These are phyloP conservation scores for Paracoccidioides lutzii DNA, from an alignment of 2,329 filamentous ascomycete genomes.

Conservation along the genomic window DNA sequence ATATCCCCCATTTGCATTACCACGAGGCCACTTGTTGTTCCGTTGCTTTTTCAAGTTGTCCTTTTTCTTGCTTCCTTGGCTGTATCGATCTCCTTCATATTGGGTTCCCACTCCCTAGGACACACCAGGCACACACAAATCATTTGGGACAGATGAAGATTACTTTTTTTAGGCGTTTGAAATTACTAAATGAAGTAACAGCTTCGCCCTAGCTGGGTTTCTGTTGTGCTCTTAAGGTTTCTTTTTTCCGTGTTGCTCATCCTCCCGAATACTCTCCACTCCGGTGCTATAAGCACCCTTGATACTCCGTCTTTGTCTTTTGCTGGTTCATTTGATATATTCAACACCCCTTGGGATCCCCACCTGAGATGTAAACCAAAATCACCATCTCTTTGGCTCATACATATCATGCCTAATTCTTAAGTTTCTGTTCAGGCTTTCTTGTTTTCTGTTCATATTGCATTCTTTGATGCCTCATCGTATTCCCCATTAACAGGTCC, in stretches of 20 bases:
- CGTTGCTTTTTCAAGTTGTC: background rate
- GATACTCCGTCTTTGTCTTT: conserved; percentile 4
- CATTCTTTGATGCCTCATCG: background rate
- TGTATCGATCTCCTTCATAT: background rate
- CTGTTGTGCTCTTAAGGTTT: conserved; percentile 1
- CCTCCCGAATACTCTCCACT: conserved; percentile 7
- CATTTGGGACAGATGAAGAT: background rate
- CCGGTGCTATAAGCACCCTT: conserved; percentile 8
- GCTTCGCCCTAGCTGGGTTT: too few species aligned
- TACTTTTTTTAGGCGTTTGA: background rate
- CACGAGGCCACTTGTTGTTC: background rate
- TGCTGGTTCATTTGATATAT: conserved; percentile 3
- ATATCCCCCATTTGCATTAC: conserved; percentile 2
- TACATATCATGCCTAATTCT: too few species aligned
- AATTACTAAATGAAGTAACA: background rate
- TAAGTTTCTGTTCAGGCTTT: background rate
- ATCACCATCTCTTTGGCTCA: background rate
- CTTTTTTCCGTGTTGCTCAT: conserved; percentile 9
- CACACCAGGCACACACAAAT: too few species aligned
- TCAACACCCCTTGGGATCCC: background rate
- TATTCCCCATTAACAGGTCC: conserved; percentile 2
- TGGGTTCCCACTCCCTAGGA: too few species aligned
- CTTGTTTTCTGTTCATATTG: background rate
- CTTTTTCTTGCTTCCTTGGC: background rate
- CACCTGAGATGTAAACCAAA: too few species aligned